Evolutionary conservation across 805 yeast species (phyloP).

Genomic region (Millerozyma acaciae): DNA sequence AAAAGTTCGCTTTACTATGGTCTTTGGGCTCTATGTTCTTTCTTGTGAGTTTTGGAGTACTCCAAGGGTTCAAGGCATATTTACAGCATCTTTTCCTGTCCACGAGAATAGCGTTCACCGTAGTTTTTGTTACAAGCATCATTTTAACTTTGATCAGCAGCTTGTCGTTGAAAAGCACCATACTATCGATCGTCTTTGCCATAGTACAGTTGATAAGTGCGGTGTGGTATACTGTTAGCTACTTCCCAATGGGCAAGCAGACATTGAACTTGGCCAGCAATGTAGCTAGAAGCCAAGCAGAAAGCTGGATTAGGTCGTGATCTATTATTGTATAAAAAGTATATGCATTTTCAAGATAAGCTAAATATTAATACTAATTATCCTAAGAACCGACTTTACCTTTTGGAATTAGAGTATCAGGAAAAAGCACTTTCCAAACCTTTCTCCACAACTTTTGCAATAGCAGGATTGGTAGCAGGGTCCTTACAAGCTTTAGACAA

Average conservation of each 20-base stretch:
- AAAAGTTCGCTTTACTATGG: slow-evolving; percentile 46
- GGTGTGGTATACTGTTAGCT: slow-evolving; percentile 44
- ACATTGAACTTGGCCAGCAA: slow-evolving; percentile 39
- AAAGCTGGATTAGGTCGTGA: slow-evolving; percentile 36
- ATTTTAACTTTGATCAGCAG: slow-evolving; percentile 36
- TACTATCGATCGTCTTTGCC: slow-evolving; percentile 40
- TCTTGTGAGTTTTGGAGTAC: slow-evolving; percentile 43
- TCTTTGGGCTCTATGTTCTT: slow-evolving; percentile 44
- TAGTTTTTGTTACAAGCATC: slow-evolving; percentile 36
- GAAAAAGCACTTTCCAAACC: too few relatives aligned
- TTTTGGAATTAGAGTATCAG: too few relatives aligned
- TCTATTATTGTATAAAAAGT: slow-evolving; percentile 7
- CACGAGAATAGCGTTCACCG: slow-evolving; percentile 36
- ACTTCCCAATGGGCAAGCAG: slow-evolving; percentile 45
- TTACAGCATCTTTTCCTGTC: slow-evolving; percentile 40
- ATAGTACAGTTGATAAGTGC: slow-evolving; percentile 38
- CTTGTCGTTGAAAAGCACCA: slow-evolving; percentile 33
- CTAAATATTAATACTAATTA: too few relatives aligned
- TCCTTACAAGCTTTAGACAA: slow-evolving; percentile 35
- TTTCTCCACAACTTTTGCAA: slow-evolving; percentile 39
- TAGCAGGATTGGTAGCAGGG: slow-evolving; percentile 39
- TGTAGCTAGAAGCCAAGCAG: slow-evolving; percentile 43
- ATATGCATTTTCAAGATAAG: too few relatives aligned
- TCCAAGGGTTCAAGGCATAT: slow-evolving; percentile 40
- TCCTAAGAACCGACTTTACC: too few relatives aligned